Base-by-base conservation (phyloP, 2,329 filamentous ascomycete species). In the Aspergillus flavus region DNA sequence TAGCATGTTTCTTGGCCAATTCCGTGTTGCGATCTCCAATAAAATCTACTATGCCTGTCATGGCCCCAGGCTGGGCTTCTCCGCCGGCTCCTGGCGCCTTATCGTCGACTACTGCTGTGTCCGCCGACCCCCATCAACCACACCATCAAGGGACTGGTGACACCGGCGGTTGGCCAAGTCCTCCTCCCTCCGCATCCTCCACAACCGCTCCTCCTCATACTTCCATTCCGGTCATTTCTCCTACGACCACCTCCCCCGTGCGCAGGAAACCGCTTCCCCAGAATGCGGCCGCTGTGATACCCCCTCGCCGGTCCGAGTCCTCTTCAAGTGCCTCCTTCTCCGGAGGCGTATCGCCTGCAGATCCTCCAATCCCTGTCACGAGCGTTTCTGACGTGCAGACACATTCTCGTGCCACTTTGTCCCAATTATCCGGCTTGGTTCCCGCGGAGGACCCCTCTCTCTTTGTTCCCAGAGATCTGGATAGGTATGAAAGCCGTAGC, bases 181-280 rank as follows among this genome's bases (percentile, higher is more conserved):
- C 57, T 54, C 63, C 65, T 65, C 62, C 59, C 64, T 63, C 64
- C 59, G 46, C 66, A 64, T 58, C 69, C 50, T 57, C 62, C 62
- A 52, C 61, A 36, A 64, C 63, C 56, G 56, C 63, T 64, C 43
- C 62, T 64, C 64, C 53, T 56, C 62, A 56, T 57, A 62, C 61
- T 59, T 48, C 62, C 60, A 34, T 57, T 43, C 63, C 56, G 41
- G 57, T 58, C 59, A 39, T 77, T 48, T 76, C 78, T 68, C 78
- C 80, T 64, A 75, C 79, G 62, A 72, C 75, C 63, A 73, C 79
- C 46, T 79, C 81, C 65, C 78, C 80, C 60, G 78, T 86, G 63
- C 81, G 81, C 69, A 80, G 84, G 68, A 86, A 86, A 73, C 84
- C 85, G 69, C 75, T 87, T 65, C 85, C 85, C 65, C 75, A 79